Base-by-base conservation (phyloP, 2,329 filamentous ascomycete species). In the Sporothrix schenckii region DNA sequence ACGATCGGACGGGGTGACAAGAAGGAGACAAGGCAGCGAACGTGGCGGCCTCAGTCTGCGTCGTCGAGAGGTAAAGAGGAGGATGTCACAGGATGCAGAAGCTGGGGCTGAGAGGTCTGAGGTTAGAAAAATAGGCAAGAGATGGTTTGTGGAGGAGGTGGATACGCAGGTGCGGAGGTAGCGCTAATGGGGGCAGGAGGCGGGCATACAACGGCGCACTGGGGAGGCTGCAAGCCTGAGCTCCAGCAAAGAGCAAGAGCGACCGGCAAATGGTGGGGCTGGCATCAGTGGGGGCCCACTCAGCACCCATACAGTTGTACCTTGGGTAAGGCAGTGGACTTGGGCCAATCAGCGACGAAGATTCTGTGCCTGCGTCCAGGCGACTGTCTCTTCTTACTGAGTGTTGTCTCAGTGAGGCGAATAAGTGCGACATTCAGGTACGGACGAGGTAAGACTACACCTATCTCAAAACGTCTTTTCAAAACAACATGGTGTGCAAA, bases 151-250 rank as follows among this genome's bases (percentile, higher is more conserved):
- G 50, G 50, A 24, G 65, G 30, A 44, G 27, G 50, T 41, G 66
- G 53, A 47, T 53, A 44, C 49, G 63, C 49, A 66, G 27, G 49
- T 66, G 63, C 63, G 63, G 47, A 52, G 50, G 30, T n/a, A 13
- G 41, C 58, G 58, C 58, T 63, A 63, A 63, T 63, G n/a, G 21
- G 58, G 58, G 58, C 58, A 47, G 58, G 58, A 63, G 58, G 58
- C 39, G 9, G 13, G n/a, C n/a, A 61, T n/a, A 14, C 39, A 14
- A 47, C 6, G 27, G 66, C 50, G 39, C 24, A 41, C 66, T 58
- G 52, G 66, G 30, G 52, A 30, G 39, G 65, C 65, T 67, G 50
- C 24, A 56, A n/a, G 61, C 61, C 47, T 49, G 24, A 34, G 47
- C 49, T 30, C 7, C 30, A 27, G 58, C 34, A n/a, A 16, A 27